Conservation (phyloP, 768 basidiomycete species). For the Pleurotus pulmonarius region DNA sequence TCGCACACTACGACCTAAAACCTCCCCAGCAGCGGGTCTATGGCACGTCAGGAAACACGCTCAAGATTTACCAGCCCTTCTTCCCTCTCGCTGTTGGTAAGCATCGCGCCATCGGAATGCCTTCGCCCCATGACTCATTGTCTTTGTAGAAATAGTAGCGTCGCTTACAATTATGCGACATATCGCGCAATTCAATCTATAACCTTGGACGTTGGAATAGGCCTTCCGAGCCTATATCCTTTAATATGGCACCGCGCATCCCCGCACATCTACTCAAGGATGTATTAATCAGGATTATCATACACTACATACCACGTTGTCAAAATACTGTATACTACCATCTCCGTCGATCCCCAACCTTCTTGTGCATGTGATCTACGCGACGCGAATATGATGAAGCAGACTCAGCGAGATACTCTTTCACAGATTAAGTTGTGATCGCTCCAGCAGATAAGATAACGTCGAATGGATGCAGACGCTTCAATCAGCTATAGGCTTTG, state of each 20-base stretch:
- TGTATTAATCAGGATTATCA: background rate
- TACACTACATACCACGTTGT: background rate
- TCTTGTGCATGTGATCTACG: no score
- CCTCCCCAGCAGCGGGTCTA: slow-evolving; percentile 38
- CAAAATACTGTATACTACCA: no score
- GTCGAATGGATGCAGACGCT: no score
- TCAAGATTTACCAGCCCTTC: slow-evolving; percentile 43
- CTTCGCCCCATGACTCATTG: background rate
- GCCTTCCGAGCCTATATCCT: slow-evolving; percentile 22
- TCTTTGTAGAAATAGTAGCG: slow-evolving; percentile 46
- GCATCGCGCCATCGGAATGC: slow-evolving; percentile 24
- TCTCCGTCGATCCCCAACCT: no score
- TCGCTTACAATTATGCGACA: slow-evolving; percentile 63
- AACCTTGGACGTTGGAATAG: background rate
- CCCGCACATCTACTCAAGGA: background rate
- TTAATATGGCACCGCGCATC: background rate
- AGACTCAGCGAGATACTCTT: no score
- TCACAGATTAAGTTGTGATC: no score
- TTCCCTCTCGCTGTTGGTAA: slow-evolving; percentile 30
- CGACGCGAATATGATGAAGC: no score
- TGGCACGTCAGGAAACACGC: slow-evolving; percentile 44
- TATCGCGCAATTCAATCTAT: slow-evolving; percentile 49
- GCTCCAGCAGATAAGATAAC: no score
- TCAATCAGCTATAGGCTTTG: no score
- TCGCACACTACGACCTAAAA: slow-evolving; percentile 21